Evolutionary conservation across 345 rosid species (phyloP).

Genomic region (Pistacia atlantica): DNA sequence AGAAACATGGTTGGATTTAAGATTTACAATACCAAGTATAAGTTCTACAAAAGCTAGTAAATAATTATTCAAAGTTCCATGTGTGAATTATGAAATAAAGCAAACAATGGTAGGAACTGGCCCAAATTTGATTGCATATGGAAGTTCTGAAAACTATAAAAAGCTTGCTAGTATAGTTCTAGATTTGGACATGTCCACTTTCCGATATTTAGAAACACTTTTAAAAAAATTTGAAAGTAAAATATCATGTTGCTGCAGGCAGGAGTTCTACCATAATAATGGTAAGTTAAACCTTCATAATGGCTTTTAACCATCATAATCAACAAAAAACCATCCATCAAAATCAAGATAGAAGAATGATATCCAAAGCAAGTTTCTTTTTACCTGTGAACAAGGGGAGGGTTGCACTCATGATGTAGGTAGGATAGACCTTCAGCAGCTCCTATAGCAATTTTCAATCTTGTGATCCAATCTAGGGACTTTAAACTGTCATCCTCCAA

Average conservation of each 20-base stretch:
- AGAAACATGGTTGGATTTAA: slow-evolving; percentile 15
- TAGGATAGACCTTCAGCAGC: slow-evolving; percentile 84
- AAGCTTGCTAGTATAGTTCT: not conserved
- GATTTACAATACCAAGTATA: slow-evolving; percentile 1
- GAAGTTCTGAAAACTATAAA: not conserved
- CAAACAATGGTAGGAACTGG: not conserved
- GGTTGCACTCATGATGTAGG: slow-evolving; percentile 90
- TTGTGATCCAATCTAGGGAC: slow-evolving; percentile 94
- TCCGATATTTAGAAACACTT: not conserved
- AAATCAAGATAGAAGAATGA: slow-evolving; percentile 11
- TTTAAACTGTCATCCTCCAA: slow-evolving; percentile 60
- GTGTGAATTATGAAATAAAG: not conserved
- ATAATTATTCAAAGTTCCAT: not conserved
- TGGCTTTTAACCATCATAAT: not conserved
- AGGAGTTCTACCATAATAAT: not conserved
- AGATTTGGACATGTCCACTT: not conserved
- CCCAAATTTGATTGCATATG: not conserved
- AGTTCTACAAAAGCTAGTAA: not conserved
- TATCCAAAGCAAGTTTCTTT: slow-evolving; percentile 9
- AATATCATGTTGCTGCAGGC: not conserved
- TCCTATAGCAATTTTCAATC: slow-evolving; percentile 86
- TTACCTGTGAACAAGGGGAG: slow-evolving; percentile 93
- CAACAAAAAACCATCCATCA: slow-evolving; percentile 1
- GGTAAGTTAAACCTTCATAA: not conserved
- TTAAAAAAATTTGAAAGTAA: not conserved